These are phyloP conservation scores for Trametes sanguinea DNA, from an alignment of 768 basidiomycete genomes.

Conservation along the genomic window DNA sequence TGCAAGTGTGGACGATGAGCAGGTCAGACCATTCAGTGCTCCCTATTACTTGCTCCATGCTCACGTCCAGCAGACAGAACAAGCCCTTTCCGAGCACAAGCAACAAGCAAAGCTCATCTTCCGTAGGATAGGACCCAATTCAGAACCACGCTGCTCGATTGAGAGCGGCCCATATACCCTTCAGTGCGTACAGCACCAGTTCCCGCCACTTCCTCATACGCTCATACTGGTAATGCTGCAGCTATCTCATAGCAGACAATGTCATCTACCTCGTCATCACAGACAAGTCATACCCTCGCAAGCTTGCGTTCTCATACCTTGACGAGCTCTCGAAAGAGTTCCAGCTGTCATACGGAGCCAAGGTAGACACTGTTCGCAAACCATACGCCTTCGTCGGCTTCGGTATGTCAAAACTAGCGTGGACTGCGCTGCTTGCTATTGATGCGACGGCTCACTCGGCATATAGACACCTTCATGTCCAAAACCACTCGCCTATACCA, in stretches of 20 bases:
- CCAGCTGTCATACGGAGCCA: constrained; percentile 85
- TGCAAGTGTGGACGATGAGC: constrained; percentile 96
- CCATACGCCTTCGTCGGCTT: constrained; percentile 99
- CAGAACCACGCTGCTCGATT: constrained; percentile 95
- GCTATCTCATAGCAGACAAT: constrained; percentile 93
- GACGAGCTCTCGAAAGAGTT: constrained; percentile 98
- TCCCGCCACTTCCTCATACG: constrained; percentile 14
- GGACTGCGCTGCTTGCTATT: not conserved
- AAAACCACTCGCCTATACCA: constrained; percentile 95
- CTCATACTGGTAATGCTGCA: constrained; percentile 33
- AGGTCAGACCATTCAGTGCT: constrained; percentile 49
- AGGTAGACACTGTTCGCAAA: constrained; percentile 88
- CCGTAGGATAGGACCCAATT: constrained; percentile 88
- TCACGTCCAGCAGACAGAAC: constrained; percentile 70
- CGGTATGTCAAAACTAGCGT: constrained; percentile 52
- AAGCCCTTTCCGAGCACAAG: constrained; percentile 93
- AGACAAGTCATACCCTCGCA: constrained; percentile 96
- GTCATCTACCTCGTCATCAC: constrained; percentile 95
- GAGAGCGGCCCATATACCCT: constrained; percentile 95
- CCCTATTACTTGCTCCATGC: not conserved
- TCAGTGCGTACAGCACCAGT: constrained; percentile 64
- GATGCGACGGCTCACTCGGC: constrained; percentile 8
- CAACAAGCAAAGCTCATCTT: constrained; percentile 98
- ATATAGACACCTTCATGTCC: constrained; percentile 94
- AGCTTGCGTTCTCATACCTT: constrained; percentile 95